Percentiles rank a stretch among this genome's conserved stretches.
Evolutionary conservation across 2,329 filamentous ascomycete species (phyloP).

Genomic region (Cephalotrichum gorgonifer): DNA sequence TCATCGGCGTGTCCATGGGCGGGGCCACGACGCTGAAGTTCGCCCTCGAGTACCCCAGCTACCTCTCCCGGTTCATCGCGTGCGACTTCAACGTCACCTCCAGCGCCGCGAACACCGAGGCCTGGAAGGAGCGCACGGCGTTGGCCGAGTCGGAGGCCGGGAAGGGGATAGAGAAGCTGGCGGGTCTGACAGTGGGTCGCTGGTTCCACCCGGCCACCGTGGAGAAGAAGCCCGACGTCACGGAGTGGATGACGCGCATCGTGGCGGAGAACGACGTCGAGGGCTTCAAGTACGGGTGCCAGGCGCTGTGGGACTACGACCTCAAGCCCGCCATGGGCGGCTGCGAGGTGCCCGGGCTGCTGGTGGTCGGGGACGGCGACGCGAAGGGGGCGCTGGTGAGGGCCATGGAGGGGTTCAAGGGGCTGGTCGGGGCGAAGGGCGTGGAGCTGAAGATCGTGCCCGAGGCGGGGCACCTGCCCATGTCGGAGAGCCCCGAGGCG

Average conservation of each 20-base stretch:
- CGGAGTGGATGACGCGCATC: conserved; percentile 54
- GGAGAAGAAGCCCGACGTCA: conserved; percentile 29
- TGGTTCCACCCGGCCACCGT: conserved; percentile 62
- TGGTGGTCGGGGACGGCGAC: conserved; percentile 65
- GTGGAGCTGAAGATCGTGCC: conserved; percentile 56
- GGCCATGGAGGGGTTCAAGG: conserved; percentile 68
- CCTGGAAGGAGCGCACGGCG: conserved; percentile 68
- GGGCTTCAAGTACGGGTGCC: conserved; percentile 58
- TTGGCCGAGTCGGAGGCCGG: conserved; percentile 50
- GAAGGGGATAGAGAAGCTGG: conserved; percentile 52
- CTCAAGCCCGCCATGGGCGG: conserved; percentile 43
- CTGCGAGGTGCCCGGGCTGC: conserved; percentile 48
- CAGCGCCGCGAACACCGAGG: conserved; percentile 62
- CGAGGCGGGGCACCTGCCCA: conserved; percentile 69
- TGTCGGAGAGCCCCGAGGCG: conserved; percentile 62
- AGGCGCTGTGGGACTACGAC: conserved; percentile 64
- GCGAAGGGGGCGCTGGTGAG: conserved; percentile 61
- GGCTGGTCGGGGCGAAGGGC: conserved; percentile 39
- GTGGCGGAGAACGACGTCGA: conserved; percentile 58
- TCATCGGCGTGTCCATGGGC: conserved; percentile 73
- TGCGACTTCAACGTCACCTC: conserved; percentile 72
- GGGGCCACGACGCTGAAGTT: conserved; percentile 69
- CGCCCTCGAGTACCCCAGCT: conserved; percentile 53
- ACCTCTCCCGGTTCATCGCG: conserved; percentile 52
- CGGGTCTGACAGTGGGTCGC: conserved; percentile 58